phyloP scores from a whole-genome alignment of 371 early-diverging fungal species.

The Actinomucor elegans region DNA sequence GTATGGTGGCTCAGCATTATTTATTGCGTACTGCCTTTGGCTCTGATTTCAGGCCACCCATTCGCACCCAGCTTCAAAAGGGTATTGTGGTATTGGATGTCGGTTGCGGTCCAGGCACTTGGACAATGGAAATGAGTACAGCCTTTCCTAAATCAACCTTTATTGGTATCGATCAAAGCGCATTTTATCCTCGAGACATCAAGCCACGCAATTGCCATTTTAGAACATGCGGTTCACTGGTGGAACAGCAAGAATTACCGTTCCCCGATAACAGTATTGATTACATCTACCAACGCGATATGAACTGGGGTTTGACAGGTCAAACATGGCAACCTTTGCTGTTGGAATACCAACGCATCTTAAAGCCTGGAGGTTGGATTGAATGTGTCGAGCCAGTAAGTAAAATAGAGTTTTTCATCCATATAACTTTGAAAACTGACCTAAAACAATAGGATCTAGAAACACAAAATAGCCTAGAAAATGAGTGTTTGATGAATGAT shows the following conservation, averaged over 20 bases:
- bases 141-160: constrained; percentile 41
- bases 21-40: constrained; percentile 46
- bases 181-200: constrained; percentile 37
- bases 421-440: neutral
- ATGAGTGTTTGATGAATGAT: constrained; percentile 39
- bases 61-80: constrained; percentile 33
- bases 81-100: constrained; percentile 43
- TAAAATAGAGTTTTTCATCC: neutral
- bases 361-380: constrained; percentile 51
- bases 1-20: constrained; percentile 48
- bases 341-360: constrained; percentile 36
- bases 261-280: constrained; percentile 52
- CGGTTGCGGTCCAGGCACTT: constrained; percentile 49
- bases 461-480: constrained; percentile 34
- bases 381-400: constrained; percentile 44
- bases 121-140: constrained; percentile 51
- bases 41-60: constrained; percentile 37
- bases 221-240: constrained; percentile 21
- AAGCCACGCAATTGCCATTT: constrained; percentile 51
- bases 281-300: constrained; percentile 44
- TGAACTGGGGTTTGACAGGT: constrained; percentile 36
- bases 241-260: constrained; percentile 25
- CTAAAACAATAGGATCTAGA: constrained; percentile 31
- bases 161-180: constrained; percentile 37
- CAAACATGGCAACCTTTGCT: constrained; percentile 37